Evolutionary conservation across 495 filamentous ascomycete species (phyloP).

Genomic region (Aspergillus kassunensis): DNA sequence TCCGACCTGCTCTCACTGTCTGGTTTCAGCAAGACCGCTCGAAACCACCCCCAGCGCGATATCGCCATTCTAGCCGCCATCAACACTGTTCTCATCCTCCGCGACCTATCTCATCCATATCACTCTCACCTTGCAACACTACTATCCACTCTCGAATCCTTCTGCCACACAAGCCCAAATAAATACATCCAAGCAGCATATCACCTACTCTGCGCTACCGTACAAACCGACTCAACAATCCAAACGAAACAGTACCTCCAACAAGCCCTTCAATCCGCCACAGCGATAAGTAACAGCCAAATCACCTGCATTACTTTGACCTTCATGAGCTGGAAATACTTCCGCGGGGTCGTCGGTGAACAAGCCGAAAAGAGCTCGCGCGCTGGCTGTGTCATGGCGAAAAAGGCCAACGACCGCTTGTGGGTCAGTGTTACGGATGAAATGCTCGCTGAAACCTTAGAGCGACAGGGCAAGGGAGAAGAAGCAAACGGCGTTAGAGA

Average conservation of each 20-base stretch:
- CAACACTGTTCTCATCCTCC: constrained; percentile 79
- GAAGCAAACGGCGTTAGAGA: constrained; percentile 53
- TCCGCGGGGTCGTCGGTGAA: constrained; percentile 78
- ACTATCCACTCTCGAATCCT: constrained; percentile 60
- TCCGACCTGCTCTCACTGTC: constrained; percentile 53
- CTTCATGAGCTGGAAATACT: constrained; percentile 82
- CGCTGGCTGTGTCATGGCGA: constrained; percentile 70
- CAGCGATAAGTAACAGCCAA: constrained; percentile 58
- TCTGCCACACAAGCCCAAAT: constrained; percentile 65
- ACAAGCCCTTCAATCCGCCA: constrained; percentile 55
- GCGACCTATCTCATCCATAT: constrained; percentile 52
- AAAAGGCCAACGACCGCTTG: constrained; percentile 67
- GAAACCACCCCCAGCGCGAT: constrained; percentile 60
- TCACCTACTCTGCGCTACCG: constrained; percentile 69
- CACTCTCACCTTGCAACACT: constrained; percentile 45
- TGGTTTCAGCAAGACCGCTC: constrained; percentile 34
- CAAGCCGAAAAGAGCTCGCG: constrained; percentile 86
- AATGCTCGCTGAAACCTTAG: constrained; percentile 70
- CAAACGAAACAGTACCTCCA: constrained; percentile 76
- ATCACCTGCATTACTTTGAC: constrained; percentile 76
- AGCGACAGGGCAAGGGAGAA: constrained; percentile 61
- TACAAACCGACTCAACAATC: constrained; percentile 57
- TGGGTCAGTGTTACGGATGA: constrained; percentile 85
- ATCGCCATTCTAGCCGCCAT: constrained; percentile 73
- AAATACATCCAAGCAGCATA: constrained; percentile 73